phyloP scores from a whole-genome alignment of 1,284 basidiomycete species.

The Malassezia obtusa region DNA sequence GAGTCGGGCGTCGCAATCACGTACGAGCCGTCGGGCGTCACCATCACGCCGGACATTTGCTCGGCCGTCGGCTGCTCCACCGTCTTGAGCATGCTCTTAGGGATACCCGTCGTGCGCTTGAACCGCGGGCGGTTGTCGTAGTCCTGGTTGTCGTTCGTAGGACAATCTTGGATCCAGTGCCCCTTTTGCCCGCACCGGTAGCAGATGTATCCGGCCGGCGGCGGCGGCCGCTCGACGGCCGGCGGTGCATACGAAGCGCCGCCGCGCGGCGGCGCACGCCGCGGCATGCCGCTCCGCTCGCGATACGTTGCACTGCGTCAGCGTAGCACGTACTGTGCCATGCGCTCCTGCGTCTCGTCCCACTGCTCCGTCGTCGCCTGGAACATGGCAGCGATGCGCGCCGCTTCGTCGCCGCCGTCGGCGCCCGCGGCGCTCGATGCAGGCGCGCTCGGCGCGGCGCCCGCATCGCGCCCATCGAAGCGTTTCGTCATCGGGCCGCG shows the following conservation, averaged over 20 bases:
- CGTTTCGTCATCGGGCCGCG: constrained; percentile 63
- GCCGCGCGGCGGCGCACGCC: constrained; percentile 37
- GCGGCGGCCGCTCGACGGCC: constrained; percentile 24
- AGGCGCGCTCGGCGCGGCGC: not conserved
- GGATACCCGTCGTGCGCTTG: constrained; percentile 95
- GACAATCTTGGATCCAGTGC: constrained; percentile 99
- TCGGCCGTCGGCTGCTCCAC: constrained; percentile 59
- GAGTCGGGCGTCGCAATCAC: constrained; percentile 43
- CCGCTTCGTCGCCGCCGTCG: constrained; percentile 30
- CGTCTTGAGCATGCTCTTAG: constrained; percentile 89
- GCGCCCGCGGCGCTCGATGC: too few species aligned
- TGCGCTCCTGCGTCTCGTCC: constrained; percentile 92
- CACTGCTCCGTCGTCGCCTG: constrained; percentile 79
- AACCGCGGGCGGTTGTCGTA: constrained; percentile 89
- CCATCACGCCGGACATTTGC: constrained; percentile 39
- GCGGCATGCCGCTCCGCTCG: constrained; percentile 32
- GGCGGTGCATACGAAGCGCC: constrained; percentile 24
- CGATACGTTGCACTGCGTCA: constrained; percentile 32
- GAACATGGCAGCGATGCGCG: constrained; percentile 79
- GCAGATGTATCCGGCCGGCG: constrained; percentile 78
- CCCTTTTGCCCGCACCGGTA: constrained; percentile 90
- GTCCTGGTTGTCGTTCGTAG: constrained; percentile 88
- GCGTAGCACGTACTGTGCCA: constrained; percentile 72
- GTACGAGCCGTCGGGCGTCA: constrained; percentile 45
- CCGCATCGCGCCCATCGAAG: constrained; percentile 65